Evolutionary conservation across 2,329 filamentous ascomycete genomes (phyloP).

Genomic region (Talaromyces amestolkiae): DNA sequence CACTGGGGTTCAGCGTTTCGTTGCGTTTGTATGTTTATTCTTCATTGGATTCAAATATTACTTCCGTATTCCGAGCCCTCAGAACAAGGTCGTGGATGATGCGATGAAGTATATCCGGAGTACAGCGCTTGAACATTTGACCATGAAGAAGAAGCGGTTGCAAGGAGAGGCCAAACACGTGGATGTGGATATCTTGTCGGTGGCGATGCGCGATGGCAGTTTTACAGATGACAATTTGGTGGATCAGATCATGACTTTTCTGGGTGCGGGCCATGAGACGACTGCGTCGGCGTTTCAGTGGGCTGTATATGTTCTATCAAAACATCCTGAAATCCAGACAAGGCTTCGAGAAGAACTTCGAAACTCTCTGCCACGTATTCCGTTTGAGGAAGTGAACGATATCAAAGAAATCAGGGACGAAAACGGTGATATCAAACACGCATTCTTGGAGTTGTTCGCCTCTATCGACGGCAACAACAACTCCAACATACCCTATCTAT

Average conservation of each 20-base stretch:
- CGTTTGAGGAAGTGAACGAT: slow-evolving; percentile 15
- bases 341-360: slow-evolving; percentile 68
- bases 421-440: slow-evolving; percentile 40
- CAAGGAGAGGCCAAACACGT: slow-evolving; percentile 43
- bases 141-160: slow-evolving; percentile 57
- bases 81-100: slow-evolving; percentile 63
- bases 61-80: slow-evolving; percentile 62
- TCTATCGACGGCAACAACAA: slow-evolving; percentile 43
- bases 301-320: slow-evolving; percentile 68
- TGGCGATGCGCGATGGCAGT: slow-evolving; percentile 71
- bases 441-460: not conserved
- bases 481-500: slow-evolving; percentile 68
- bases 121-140: slow-evolving; percentile 67
- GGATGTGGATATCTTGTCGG: slow-evolving; percentile 70
- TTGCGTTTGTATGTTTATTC: slow-evolving; percentile 57
- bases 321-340: slow-evolving; percentile 62
- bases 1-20: slow-evolving; percentile 34
- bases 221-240: slow-evolving; percentile 79
- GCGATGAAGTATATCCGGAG: slow-evolving; percentile 61
- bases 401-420: slow-evolving; percentile 56
- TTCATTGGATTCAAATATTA: slow-evolving; percentile 65
- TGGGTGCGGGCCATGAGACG: slow-evolving; percentile 79
- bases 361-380: slow-evolving; percentile 54
- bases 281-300: slow-evolving; percentile 74
- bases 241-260: slow-evolving; percentile 87